Conservation (phyloP, 352 stramenopile species). For the Elongisporangium prolatum region DNA sequence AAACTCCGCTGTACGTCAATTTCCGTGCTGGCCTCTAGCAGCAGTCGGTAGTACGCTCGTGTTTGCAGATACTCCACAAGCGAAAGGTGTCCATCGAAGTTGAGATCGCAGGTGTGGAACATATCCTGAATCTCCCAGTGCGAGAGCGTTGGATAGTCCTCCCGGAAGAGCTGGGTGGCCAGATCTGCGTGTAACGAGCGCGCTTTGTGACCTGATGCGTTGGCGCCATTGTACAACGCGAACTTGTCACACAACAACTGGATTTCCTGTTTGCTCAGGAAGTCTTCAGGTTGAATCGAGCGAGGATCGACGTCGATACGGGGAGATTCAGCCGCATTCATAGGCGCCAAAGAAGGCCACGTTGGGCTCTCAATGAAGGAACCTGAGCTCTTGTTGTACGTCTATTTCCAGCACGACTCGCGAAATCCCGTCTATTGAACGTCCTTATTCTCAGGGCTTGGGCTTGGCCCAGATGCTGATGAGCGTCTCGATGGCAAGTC, state of each 20-base stretch:
- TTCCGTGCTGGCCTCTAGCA: constrained; percentile 49
- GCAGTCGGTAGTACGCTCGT: constrained; percentile 44
- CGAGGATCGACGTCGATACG: constrained; percentile 10
- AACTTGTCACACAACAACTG: constrained; percentile 48
- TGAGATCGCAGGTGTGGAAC: constrained; percentile 56
- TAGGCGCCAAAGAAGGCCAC: background rate
- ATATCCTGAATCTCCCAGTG: constrained; percentile 56
- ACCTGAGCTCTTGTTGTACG: background rate
- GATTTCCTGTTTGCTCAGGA: constrained; percentile 51
- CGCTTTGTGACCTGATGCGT: constrained; percentile 18
- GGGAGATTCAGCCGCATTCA: background rate
- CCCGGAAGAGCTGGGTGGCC: constrained; percentile 53
- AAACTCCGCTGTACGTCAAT: constrained; percentile 56
- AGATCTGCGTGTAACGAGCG: constrained; percentile 30
- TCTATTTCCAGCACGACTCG: constrained; percentile 1
- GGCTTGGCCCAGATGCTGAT: constrained; percentile 34
- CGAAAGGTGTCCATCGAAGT: constrained; percentile 50
- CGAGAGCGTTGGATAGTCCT: constrained; percentile 57
- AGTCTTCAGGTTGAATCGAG: constrained; percentile 21
- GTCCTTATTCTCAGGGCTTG: background rate
- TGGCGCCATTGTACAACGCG: constrained; percentile 27
- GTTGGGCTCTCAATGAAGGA: background rate
- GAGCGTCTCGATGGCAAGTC: constrained; percentile 61
- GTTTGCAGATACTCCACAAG: constrained; percentile 57
- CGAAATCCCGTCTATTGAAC: background rate